phyloP scores from a whole-genome alignment of 1,284 basidiomycete genomes.

The Ustilago nuda region DNA sequence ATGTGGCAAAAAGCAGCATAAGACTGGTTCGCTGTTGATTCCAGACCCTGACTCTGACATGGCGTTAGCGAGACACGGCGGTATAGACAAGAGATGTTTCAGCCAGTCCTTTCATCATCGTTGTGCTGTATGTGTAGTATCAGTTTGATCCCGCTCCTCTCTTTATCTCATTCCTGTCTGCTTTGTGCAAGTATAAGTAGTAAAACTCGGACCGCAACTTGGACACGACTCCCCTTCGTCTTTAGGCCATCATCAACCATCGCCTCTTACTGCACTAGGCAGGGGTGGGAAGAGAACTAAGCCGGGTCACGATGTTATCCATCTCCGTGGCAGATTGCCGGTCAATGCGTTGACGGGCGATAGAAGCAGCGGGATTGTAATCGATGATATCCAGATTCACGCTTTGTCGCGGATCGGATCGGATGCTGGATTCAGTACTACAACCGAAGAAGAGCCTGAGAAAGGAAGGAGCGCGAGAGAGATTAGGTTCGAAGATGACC shows the following conservation, averaged over 20 bases:
- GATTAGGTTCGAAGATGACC: slow-evolving; percentile 14
- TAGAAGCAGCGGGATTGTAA: slow-evolving; percentile 26
- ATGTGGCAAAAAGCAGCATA: not conserved
- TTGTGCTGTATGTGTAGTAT: not conserved
- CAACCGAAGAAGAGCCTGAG: not conserved
- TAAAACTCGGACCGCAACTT: not conserved
- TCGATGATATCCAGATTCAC: slow-evolving; percentile 32
- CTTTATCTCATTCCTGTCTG: not conserved
- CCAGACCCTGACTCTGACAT: not conserved
- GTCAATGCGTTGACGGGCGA: slow-evolving; percentile 21
- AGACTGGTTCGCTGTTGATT: not conserved
- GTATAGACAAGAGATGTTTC: not conserved
- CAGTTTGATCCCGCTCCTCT: not conserved
- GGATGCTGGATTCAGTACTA: not conserved
- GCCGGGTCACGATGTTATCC: slow-evolving; percentile 28
- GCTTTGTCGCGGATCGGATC: slow-evolving; percentile 10
- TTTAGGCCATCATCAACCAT: not conserved
- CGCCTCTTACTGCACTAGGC: slow-evolving; percentile 13
- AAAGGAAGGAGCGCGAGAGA: not conserved
- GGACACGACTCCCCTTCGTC: not conserved
- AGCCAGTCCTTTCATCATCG: not conserved
- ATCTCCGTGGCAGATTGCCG: slow-evolving; percentile 36
- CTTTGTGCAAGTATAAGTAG: not conserved
- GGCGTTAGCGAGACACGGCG: not conserved
- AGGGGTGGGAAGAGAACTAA: slow-evolving; percentile 39